Percentiles rank a stretch among this genome's conserved stretches.
Conservation (phyloP, 805 yeast genomes). For the Myxozyma geophila region DNA sequence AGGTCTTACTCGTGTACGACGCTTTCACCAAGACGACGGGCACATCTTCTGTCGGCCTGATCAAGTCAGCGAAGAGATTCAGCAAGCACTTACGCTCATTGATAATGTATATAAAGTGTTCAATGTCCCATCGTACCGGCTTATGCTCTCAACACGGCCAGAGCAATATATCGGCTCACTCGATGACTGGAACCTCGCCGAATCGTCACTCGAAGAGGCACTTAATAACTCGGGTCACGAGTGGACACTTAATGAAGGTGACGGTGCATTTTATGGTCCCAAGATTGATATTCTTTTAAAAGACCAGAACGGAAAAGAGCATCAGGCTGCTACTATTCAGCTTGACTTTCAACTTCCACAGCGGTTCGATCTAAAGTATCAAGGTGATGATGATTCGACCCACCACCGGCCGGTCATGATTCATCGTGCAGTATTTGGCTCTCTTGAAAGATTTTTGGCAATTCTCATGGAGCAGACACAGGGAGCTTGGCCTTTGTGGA, state of each 20-base stretch:
- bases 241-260: conserved; percentile 96
- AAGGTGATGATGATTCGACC: conserved; percentile 55
- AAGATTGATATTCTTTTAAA: conserved; percentile 95
- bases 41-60: conserved; percentile 94
- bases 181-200: conserved; percentile 93
- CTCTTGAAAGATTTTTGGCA: conserved; percentile 90
- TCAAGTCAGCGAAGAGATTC: conserved; percentile 86
- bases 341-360: conserved; percentile 97
- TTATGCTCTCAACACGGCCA: conserved; percentile 97
- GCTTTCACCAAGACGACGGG: conserved; percentile 99
- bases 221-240: conserved; percentile 82
- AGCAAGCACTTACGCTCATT: conserved; percentile 82
- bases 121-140: conserved; percentile 85
- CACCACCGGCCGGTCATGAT: conserved; percentile 84
- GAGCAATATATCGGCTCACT: conserved; percentile 94
- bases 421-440: conserved; percentile 94
- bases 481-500: conserved; percentile 98
- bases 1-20: conserved; percentile 94
- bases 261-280: conserved; percentile 97
- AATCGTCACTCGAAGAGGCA: conserved; percentile 78
- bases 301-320: conserved; percentile 95
- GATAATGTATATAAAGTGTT: conserved; percentile 84
- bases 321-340: conserved; percentile 98
- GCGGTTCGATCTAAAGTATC: conserved; percentile 88
- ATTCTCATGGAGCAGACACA: conserved; percentile 84